Base-by-base conservation (phyloP, 1,284 basidiomycete genomes). In the Ustilago crameri region DNA sequence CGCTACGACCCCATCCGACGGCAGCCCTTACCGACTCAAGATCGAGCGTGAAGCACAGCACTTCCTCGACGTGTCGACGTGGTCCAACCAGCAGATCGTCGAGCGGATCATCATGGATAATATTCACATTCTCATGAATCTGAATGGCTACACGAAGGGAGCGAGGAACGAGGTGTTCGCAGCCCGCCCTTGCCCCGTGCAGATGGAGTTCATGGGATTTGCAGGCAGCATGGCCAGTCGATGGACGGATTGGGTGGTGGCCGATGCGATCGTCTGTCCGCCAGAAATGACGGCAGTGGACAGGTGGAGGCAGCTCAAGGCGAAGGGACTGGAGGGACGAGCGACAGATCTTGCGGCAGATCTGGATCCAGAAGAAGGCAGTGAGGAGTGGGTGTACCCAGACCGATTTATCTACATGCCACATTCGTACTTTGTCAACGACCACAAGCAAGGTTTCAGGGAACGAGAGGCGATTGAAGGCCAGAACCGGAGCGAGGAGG, bases 121-220 rank as follows among this genome's bases (percentile, higher is more conserved):
- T 48, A 87, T 89, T 58, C 88, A 89, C 69, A 85, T 82, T 86
- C 85, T 89, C 20, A 84, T 89, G 60, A 88, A 89, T 64, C 80
- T 89, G 4, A 88, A 88, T 20, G 89, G 88, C 4, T 89, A 89
- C 69, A 89, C 88, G n/a, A 89, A 89, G 78, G 89, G 88, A 10
- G 87, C 88, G 3, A 82, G 86, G 49, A 90, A 89, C 71, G 88
- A 89, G 64, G 85, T 89, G 14, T 89, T 89, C 62, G 89, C 88
- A 9, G 87, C 86, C 1, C 84, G 88, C 26, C 87, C 88, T 15
- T 86, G 86, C 56, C 88, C 89, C 0, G 82, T 89, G 9, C 88
- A 89, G 79, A 85, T 89, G 71, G 87, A 88, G 57, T 85, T 88
- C 40, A 82, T 83, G 77, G 81, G 82, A n/a, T 81, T 79, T 45